Percentiles rank a stretch among this genome's conserved stretches.
These are phyloP conservation scores for Ophidiomyces ophidiicola DNA, from an alignment of 2,329 filamentous ascomycete genomes.

Conservation along the genomic window DNA sequence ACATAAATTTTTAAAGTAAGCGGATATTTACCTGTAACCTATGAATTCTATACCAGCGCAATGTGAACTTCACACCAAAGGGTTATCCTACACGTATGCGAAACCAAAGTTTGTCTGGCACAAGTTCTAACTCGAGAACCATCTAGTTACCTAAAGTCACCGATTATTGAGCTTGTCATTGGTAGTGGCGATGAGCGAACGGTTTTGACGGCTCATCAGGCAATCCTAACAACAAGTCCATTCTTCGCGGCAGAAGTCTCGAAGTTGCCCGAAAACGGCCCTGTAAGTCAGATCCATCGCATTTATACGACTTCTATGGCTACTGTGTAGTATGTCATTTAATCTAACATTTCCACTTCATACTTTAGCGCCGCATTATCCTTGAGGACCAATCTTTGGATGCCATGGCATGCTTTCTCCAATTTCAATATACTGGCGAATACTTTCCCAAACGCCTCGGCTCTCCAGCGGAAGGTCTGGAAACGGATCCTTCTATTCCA, in stretches of 20 bases:
- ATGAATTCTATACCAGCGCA: neutral
- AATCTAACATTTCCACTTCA: neutral
- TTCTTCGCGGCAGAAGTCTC: constrained; percentile 56
- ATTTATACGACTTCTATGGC: too few relatives aligned
- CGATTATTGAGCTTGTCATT: constrained; percentile 56
- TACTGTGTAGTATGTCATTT: too few relatives aligned
- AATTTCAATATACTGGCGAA: constrained; percentile 74
- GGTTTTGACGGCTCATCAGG: constrained; percentile 67
- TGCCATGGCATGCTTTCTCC: constrained; percentile 65
- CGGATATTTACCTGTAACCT: neutral
- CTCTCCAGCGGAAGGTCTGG: constrained; percentile 54
- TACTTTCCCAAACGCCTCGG: constrained; percentile 60
- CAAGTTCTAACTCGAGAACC: neutral
- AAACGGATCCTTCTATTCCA: constrained; percentile 54
- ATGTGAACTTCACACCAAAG: too few relatives aligned
- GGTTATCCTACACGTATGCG: neutral
- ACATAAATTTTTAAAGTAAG: constrained; percentile 12
- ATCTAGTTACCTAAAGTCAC: constrained; percentile 50
- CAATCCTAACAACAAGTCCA: constrained; percentile 59
- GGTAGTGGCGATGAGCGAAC: constrained; percentile 49
- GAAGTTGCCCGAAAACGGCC: constrained; percentile 48
- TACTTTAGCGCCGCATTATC: constrained; percentile 50
- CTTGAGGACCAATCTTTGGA: constrained; percentile 57
- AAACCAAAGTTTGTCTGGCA: neutral
- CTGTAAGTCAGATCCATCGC: constrained; percentile 32